phyloP scores from a whole-genome alignment of 257 asterid species.

The Eucommia ulmoides region DNA sequence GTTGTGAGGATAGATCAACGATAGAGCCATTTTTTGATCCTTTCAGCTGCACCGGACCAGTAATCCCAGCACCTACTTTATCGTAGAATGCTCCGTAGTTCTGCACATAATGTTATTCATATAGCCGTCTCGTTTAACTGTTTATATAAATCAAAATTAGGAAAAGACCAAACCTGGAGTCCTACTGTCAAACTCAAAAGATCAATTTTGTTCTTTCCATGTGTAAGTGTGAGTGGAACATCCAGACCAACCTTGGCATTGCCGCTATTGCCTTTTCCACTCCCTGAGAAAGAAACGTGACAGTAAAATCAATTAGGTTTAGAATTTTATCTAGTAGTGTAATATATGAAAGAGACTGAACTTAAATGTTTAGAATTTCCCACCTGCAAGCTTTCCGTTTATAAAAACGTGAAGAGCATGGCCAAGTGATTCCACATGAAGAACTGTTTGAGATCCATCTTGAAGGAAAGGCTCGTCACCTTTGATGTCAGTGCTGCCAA shows the following conservation, averaged over 20 bases:
- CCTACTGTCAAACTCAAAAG: constrained; percentile 80
- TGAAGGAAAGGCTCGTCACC: constrained; percentile 42
- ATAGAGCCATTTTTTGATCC: constrained; percentile 32
- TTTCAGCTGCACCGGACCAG: constrained; percentile 60
- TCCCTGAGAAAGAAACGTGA: constrained; percentile 35
- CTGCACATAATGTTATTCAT: constrained; percentile 23
- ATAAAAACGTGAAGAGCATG: constrained; percentile 55
- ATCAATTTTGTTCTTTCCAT: constrained; percentile 52
- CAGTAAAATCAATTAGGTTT: no score
- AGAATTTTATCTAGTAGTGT: no score
- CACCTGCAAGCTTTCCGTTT: constrained; percentile 76
- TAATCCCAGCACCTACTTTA: constrained; percentile 45
- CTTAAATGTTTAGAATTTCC: no score
- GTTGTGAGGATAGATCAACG: constrained; percentile 43
- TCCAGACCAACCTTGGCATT: constrained; percentile 37
- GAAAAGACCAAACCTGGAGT: constrained; percentile 41
- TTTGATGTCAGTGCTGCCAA: constrained; percentile 36
- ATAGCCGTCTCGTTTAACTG: no score
- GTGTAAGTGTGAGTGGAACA: constrained; percentile 41
- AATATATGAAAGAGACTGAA: no score
- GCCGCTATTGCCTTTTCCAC: constrained; percentile 39
- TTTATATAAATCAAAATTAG: background rate
- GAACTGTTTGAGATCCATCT: constrained; percentile 51
- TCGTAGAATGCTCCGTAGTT: constrained; percentile 69
- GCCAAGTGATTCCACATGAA: constrained; percentile 69